Evolutionary conservation across 2,329 filamentous ascomycete species (phyloP).

Genomic region (Penicillium digitatum): DNA sequence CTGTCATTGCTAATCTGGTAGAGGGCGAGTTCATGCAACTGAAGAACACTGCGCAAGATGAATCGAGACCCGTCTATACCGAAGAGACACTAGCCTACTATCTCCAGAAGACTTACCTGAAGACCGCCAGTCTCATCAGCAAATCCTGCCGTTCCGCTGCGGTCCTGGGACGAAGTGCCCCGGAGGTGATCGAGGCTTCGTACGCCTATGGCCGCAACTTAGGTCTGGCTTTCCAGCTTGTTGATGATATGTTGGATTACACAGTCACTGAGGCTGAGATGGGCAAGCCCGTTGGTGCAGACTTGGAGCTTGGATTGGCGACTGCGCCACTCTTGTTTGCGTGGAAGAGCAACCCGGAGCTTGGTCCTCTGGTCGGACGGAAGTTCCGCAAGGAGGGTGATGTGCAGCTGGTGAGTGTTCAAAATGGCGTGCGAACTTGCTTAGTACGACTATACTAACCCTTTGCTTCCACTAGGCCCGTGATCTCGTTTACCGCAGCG

Average conservation of each 20-base stretch:
- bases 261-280: slow-evolving; percentile 79
- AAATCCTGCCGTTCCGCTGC: slow-evolving; percentile 92
- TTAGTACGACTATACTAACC: slow-evolving; percentile 10
- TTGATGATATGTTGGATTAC: slow-evolving; percentile 97
- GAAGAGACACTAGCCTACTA: slow-evolving; percentile 91
- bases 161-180: slow-evolving; percentile 72
- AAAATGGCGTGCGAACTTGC: neutral
- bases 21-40: slow-evolving; percentile 99
- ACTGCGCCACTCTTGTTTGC: slow-evolving; percentile 93
- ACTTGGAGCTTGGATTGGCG: slow-evolving; percentile 86
- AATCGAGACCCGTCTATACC: slow-evolving; percentile 76
- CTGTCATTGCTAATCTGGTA: slow-evolving; percentile 94
- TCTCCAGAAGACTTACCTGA: slow-evolving; percentile 96
- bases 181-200: slow-evolving; percentile 79
- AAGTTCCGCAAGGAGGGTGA: slow-evolving; percentile 84
- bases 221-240: slow-evolving; percentile 91
- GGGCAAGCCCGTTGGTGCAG: slow-evolving; percentile 91
- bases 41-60: slow-evolving; percentile 89
- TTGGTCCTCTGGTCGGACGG: slow-evolving; percentile 83
- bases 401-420: slow-evolving; percentile 66
- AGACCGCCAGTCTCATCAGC: slow-evolving; percentile 91
- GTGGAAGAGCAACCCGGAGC: slow-evolving; percentile 81
- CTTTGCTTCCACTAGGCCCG: slow-evolving; percentile 61
- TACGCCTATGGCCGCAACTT: slow-evolving; percentile 92
- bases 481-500: slow-evolving; percentile 73